These are phyloP conservation scores for Calocybe gambosa DNA, from an alignment of 1,284 basidiomycete species.

Conservation along the genomic window DNA sequence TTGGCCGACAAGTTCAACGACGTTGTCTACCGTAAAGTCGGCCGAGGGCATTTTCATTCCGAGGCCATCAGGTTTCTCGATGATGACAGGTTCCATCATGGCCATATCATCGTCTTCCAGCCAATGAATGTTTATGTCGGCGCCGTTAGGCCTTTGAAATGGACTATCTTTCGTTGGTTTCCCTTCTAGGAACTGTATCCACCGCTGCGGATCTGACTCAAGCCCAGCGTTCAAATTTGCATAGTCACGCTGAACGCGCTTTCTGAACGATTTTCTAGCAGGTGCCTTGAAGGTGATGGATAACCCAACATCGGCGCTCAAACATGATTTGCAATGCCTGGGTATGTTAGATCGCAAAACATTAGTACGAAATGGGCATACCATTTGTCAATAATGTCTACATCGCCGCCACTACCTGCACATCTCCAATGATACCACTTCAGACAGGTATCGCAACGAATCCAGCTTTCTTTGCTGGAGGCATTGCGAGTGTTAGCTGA, in stretches of 20 bases:
- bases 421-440: slow-evolving; percentile 81
- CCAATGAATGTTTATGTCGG: slow-evolving; percentile 66
- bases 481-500: slow-evolving; percentile 22
- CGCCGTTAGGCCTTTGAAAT: slow-evolving; percentile 64
- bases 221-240: slow-evolving; percentile 62
- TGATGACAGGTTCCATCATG: slow-evolving; percentile 71
- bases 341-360: background rate
- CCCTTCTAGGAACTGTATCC: slow-evolving; percentile 60
- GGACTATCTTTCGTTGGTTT: slow-evolving; percentile 53
- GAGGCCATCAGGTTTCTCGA: slow-evolving; percentile 70
- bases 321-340: slow-evolving; percentile 70
- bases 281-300: slow-evolving; percentile 69
- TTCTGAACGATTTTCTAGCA: slow-evolving; percentile 71
- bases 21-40: slow-evolving; percentile 69
- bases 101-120: slow-evolving; percentile 61
- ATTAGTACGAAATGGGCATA: slow-evolving; percentile 18
- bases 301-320: slow-evolving; percentile 51
- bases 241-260: slow-evolving; percentile 68
- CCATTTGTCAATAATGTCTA: slow-evolving; percentile 51
- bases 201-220: slow-evolving; percentile 61
- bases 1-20: slow-evolving; percentile 75
- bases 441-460: slow-evolving; percentile 72
- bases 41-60: slow-evolving; percentile 80
- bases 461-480: slow-evolving; percentile 60
- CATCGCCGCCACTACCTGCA: slow-evolving; percentile 58